Evolutionary conservation across 371 early-diverging fungal genomes (phyloP).

Genomic region (Mortierella sp.): DNA sequence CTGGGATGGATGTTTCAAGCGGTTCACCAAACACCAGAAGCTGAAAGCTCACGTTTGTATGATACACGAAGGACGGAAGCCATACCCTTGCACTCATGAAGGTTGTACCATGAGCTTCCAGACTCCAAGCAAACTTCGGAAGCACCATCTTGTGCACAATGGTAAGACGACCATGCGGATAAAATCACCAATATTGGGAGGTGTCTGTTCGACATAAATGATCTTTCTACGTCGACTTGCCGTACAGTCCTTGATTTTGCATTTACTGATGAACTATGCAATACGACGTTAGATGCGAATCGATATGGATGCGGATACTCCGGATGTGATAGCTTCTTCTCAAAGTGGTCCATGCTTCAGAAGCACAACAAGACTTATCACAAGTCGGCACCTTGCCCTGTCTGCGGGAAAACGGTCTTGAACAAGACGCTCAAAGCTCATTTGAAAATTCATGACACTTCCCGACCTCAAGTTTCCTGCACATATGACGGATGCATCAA

Average conservation of each 20-base stretch:
- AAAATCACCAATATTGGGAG: neutral
- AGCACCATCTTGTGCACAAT: slow-evolving; percentile 64
- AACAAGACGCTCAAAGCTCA: slow-evolving; percentile 28
- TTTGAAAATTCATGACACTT: slow-evolving; percentile 31
- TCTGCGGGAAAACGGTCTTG: slow-evolving; percentile 65
- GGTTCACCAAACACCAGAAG: slow-evolving; percentile 66
- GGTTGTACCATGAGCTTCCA: slow-evolving; percentile 63
- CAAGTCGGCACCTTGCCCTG: slow-evolving; percentile 58
- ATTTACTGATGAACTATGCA: too few species aligned
- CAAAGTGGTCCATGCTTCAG: slow-evolving; percentile 72
- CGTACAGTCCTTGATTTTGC: too few species aligned
- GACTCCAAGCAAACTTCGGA: slow-evolving; percentile 64
- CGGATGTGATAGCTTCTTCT: slow-evolving; percentile 60
- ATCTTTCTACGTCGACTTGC: neutral
- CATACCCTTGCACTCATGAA: slow-evolving; percentile 58
- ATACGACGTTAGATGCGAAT: slow-evolving; percentile 47
- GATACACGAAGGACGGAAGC: slow-evolving; percentile 59
- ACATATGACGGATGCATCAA: slow-evolving; percentile 31
- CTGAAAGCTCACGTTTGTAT: slow-evolving; percentile 64
- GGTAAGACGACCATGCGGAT: slow-evolving; percentile 50
- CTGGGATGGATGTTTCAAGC: slow-evolving; percentile 62
- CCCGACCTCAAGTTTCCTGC: slow-evolving; percentile 25
- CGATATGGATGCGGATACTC: slow-evolving; percentile 66
- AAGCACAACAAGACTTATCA: slow-evolving; percentile 65
- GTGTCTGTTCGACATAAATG: too few species aligned